phyloP scores from a whole-genome alignment of 257 asterid species.

The Forsythia suspensa region DNA sequence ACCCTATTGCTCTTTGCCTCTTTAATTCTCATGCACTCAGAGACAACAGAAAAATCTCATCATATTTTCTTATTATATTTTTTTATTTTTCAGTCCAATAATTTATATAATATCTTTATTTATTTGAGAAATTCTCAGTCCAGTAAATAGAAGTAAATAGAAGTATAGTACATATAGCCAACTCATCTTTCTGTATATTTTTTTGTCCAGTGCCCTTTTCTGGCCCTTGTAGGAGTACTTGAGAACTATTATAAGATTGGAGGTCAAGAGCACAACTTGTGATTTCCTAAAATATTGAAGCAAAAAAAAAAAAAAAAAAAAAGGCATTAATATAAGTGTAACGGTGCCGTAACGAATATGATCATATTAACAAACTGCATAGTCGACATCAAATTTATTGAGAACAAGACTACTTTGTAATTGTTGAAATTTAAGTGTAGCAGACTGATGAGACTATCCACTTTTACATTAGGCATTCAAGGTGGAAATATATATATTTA shows the following conservation, averaged over 20 bases:
- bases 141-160: constrained; percentile 27
- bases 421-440: constrained; percentile 9
- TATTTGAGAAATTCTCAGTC: neutral
- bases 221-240: constrained; percentile 14
- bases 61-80: constrained; percentile 2
- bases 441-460: constrained; percentile 21
- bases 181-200: constrained; percentile 35
- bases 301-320: neutral
- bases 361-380: no score
- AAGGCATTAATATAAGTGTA: neutral
- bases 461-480: neutral
- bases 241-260: constrained; percentile 22
- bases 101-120: no score
- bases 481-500: no score
- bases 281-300: constrained; percentile 14
- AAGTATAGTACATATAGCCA: constrained; percentile 31
- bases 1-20: constrained; percentile 22
- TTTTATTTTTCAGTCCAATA: neutral
- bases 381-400: no score
- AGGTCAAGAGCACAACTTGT: constrained; percentile 4
- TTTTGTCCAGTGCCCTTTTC: constrained; percentile 27
- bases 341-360: no score
- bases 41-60: constrained; percentile 19
- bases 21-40: constrained; percentile 39
- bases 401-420: neutral